Evolutionary conservation across 1,284 basidiomycete genomes (phyloP), one percentile per base, ranked within the genome.

Genomic region (Trametes sp.): DNA sequence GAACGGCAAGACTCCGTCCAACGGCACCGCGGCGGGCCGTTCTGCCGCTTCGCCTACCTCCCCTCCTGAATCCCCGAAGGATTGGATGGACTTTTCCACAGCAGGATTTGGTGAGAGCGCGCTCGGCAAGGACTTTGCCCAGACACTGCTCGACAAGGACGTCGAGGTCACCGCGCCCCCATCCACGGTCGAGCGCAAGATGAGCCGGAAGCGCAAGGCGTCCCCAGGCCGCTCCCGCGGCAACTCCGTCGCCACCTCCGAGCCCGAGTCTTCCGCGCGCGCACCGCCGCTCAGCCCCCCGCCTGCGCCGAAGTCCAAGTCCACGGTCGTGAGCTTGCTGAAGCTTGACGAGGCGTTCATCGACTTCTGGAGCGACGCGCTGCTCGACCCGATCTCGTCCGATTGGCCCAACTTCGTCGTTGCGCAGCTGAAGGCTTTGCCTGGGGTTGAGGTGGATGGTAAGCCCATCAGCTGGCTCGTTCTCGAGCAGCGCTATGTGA

Each of bases 331-430:
- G 6, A 78, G 81, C 24, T 64, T 84, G 35, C 75, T 86, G n/a
- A 81, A 86, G 64, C 71, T 92, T 7, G 90, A 92, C 69, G 90
- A 92, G 70, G 89, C 89, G 1, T 92, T 92, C 72, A 76, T 91
- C 59, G 90, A 92, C 73, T 92, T 91, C 71, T 92, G 89, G 89
- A 82, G 81, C 54, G 90, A 92, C 68, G 83, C 88, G 1, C 70
- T 92, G 21, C 75, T 86, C 10, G 90, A 92, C 67, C 85, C 88
- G 11, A 82, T 91, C 62, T 78, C 87, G 0, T 72, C 80, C 0
- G 73, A 77, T 35, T 91, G 87, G 89, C 89, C 89, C 8, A 75
- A 80, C 5, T 90, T 92, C 66, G 82, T 88, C 35, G 73, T 92
- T 14, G 89, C 87, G 72, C 87, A 87, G 71, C 81, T 92, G 46